Conservation (phyloP, 257 asterid genomes). For the Salvia miltiorrhiza region DNA sequence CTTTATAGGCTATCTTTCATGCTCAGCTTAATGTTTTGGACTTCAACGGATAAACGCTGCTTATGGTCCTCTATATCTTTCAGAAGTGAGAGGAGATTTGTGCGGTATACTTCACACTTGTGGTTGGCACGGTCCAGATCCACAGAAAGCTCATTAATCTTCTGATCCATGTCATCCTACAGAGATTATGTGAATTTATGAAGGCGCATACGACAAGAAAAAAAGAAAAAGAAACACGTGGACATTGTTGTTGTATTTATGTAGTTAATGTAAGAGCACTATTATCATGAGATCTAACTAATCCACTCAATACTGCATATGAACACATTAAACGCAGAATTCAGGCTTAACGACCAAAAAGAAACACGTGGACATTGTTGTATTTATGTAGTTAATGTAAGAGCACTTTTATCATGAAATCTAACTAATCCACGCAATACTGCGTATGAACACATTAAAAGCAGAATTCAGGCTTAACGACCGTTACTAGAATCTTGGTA, state of each 20-base stretch:
- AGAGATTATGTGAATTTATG: conserved; percentile 14
- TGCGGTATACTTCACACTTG: conserved; percentile 76
- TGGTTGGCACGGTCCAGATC: conserved; percentile 71
- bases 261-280: neutral
- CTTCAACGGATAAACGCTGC: conserved; percentile 70
- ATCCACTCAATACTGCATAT: neutral
- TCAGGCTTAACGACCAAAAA: neutral
- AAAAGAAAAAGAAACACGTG: neutral
- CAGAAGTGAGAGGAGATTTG: conserved; percentile 71
- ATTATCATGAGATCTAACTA: conserved; percentile 1
- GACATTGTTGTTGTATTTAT: neutral
- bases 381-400: neutral
- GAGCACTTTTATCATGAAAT: neutral
- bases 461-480: neutral
- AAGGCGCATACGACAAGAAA: conserved; percentile 2
- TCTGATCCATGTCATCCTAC: conserved; percentile 81
- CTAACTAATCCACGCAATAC: neutral
- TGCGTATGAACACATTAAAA: neutral
- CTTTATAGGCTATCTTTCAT: conserved; percentile 58
- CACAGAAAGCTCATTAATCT: conserved; percentile 55
- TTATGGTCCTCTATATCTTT: conserved; percentile 91
- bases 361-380: neutral
- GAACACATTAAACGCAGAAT: neutral
- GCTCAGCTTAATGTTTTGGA: conserved; percentile 69
- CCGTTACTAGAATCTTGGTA: neutral